Base-by-base conservation (phyloP, 2,329 filamentous ascomycete genomes). In the Alternaria ventricosa region DNA sequence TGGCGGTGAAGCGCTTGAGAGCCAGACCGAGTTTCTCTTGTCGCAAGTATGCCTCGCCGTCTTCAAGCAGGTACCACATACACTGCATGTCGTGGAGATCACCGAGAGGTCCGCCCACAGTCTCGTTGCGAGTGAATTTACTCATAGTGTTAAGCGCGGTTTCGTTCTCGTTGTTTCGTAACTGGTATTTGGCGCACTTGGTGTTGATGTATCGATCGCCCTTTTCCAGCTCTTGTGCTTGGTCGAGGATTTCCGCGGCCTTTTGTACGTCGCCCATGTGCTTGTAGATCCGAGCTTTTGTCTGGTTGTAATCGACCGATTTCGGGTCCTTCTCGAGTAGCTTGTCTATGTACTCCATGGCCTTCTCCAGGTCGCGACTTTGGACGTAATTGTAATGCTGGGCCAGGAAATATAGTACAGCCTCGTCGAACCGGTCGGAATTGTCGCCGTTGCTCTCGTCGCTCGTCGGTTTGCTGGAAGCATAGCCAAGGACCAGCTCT, bases 11-110 rank as follows among this genome's bases (percentile, higher is more conserved):
- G 54, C 96, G 89, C 84, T 99, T 99, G 57, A 99, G 85, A 0
- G 96, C 95, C 63, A 97, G 86, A 5, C 91, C 93, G 50, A 92
- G 83, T 72, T 97, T 94, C 68, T 90, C 90, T 78, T 94, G 91
- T 55, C 96, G 90, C 61, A 92, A 85, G 79, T 94, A 94, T 4
- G 95, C 90, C 82, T 97, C 92, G 59, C 93, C 96, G 77, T 99
- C 96, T 82, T 99, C 96, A 6, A 93, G 96, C 74, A 99, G 83
- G 79, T 90, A 99, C 96, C 96, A 99, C 71, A 98, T 89, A 78
- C 94, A 97, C 82, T 99, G 96, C 96, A 99, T 99, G 73, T 99
- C 96, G 69, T 96, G 87, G 36, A 99, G 87, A 80, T 99, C 96
- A 51, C 91, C 92, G 44, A 99, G 84, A 5, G 96, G 92, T 2